Evolutionary conservation across 1,284 basidiomycete species (phyloP).

Genomic region (Inonotus hispidus): DNA sequence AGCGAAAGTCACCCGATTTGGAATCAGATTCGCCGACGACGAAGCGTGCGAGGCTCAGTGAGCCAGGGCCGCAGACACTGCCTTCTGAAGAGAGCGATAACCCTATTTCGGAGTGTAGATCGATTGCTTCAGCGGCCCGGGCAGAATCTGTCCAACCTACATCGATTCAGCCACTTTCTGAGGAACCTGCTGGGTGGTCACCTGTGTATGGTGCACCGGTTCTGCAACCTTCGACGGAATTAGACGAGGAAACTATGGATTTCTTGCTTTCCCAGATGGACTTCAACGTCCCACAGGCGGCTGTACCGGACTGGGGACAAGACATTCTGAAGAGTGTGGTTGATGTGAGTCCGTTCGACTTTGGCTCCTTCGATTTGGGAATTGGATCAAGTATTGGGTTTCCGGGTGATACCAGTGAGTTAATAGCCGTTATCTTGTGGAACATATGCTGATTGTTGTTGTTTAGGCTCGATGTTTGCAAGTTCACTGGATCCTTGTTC

Average conservation of each 20-base stretch:
- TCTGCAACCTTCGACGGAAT: neutral
- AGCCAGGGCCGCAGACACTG: neutral
- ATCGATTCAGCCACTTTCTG: neutral
- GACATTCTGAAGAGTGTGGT: neutral
- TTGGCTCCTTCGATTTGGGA: neutral
- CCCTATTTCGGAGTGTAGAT: neutral
- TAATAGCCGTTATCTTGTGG: too few relatives aligned
- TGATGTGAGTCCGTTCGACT: neutral
- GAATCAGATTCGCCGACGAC: slow-evolving; percentile 19
- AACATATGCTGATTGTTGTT: neutral
- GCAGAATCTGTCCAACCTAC: neutral
- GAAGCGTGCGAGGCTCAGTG: neutral
- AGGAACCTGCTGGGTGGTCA: neutral
- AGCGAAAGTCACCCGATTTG: slow-evolving; percentile 32
- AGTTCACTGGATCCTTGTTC: too few relatives aligned
- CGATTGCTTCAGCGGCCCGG: neutral
- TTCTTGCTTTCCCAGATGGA: neutral
- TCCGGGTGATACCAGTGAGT: neutral
- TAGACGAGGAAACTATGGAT: neutral
- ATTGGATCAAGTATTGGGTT: neutral
- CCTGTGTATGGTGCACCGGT: neutral
- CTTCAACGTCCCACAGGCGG: neutral
- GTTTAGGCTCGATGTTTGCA: neutral
- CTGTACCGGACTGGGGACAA: neutral
- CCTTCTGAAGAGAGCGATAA: neutral